Evolutionary conservation across 495 filamentous ascomycete species (phyloP), one percentile per base, ranked within the genome.

Genomic region (Penicillium cinerascens): DNA sequence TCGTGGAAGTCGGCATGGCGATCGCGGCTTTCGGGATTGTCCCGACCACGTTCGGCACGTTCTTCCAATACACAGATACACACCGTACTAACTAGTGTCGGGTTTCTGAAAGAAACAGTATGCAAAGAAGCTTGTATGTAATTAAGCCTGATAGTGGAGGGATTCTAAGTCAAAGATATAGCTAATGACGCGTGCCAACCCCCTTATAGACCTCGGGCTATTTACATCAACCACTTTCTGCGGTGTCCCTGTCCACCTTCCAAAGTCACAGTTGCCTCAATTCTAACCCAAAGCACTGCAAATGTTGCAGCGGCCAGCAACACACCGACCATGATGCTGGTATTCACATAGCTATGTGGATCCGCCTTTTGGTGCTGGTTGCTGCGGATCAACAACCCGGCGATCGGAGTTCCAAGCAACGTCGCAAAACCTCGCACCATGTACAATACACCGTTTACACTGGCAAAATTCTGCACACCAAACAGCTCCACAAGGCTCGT

Each of bases 401-500:
- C 68, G n/a, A 74, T 49, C 0, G 68, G 74, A 6, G 72, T 77
- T n/a, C 74, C 74, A 16, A 76, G 35, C 13, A 76, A 41, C 0
- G 70, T 70, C 0, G 64, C 73, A 43, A 75, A 42, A 2, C 74
- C 74, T 41, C 70, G 56, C 0, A 78, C 44, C 69, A 78, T 72
- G 36, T 76, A 76, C 20, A 78, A 51, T 4, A 70, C 50, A 0
- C 74, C 74, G 33, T 74, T 78, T 17, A 77, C 65, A 54, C 61
- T 66, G 11, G 66, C 59, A 29, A 76, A 74, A 43, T 74, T 63
- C 35, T 75, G 65, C 6, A 70, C 57, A 0, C 72, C 74, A 44
- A 78, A 78, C 2, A 70, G 48, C 44, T 78, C 74, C 0, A 74
- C 63, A 44, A 78, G 38, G 23, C 59, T 56, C 0, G 73, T 61